Conservation (phyloP, 345 rosid genomes). For the Citrus inodora region DNA sequence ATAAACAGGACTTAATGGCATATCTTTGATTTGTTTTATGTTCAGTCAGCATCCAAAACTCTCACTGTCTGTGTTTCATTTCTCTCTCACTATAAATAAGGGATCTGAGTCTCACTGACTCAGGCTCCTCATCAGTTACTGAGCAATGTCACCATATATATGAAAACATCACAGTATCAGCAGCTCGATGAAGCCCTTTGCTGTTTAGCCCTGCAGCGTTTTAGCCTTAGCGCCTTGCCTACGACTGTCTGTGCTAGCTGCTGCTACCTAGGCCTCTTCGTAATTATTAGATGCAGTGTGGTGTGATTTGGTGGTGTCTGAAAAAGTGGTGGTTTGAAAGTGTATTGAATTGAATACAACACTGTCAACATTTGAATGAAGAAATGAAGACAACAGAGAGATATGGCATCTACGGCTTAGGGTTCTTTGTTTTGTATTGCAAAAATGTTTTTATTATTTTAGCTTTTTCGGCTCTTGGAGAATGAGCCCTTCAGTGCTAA, state of each 20-base stretch:
- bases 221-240: not conserved
- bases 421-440: constrained; percentile 22
- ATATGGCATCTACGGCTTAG: constrained; percentile 27
- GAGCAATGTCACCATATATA: constrained; percentile 26
- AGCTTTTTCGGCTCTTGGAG: constrained; percentile 27
- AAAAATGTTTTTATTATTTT: constrained; percentile 10
- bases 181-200: constrained; percentile 9
- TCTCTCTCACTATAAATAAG: constrained; percentile 12
- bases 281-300: constrained; percentile 48
- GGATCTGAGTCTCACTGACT: constrained; percentile 23
- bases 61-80: constrained; percentile 25
- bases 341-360: constrained; percentile 33
- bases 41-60: constrained; percentile 36
- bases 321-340: constrained; percentile 53
- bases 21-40: constrained; percentile 47
- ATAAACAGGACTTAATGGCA: constrained; percentile 16
- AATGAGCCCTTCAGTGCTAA: constrained; percentile 34
- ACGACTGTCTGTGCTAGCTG: not conserved
- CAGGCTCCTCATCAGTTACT: constrained; percentile 25
- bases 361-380: constrained; percentile 37
- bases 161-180: constrained; percentile 24
- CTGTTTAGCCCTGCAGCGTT: constrained; percentile 21
- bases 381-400: constrained; percentile 12
- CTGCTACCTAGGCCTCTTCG: constrained; percentile 18
- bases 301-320: constrained; percentile 57